A percentile compares a stretch with the other conserved stretches of the same genome.
Evolutionary conservation across 2,329 filamentous ascomycete species (phyloP).

Genomic region (Fusarium burgessii): DNA sequence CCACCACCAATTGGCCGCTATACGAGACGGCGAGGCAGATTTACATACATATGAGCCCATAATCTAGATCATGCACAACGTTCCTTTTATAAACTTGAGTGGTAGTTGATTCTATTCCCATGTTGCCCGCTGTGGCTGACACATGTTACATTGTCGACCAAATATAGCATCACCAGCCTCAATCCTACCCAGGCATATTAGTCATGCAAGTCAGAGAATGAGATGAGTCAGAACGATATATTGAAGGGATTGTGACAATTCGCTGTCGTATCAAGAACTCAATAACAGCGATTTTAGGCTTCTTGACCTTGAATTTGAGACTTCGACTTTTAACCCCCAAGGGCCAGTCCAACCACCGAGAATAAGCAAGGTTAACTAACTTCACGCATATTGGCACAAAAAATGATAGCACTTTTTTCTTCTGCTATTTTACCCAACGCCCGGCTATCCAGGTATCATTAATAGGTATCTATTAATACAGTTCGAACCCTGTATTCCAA

Average conservation of each 20-base stretch:
- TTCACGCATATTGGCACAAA: background rate
- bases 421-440: constrained; percentile 27
- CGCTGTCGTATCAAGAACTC: background rate
- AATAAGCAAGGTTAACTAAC: background rate
- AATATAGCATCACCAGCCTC: constrained; percentile 10
- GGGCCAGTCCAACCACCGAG: no score
- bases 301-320: background rate
- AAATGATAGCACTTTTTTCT: constrained; percentile 7
- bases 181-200: background rate
- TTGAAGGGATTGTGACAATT: background rate
- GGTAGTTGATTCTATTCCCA: background rate
- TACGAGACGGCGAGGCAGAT: background rate
- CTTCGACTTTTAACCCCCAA: background rate
- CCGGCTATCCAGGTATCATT: constrained; percentile 38
- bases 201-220: background rate
- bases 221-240: constrained; percentile 6
- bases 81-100: background rate
- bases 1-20: background rate
- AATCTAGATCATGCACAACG: background rate
- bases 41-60: background rate
- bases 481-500: constrained; percentile 30
- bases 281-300: background rate
- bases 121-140: background rate
- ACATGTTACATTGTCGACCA: background rate
- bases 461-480: constrained; percentile 37